Evolutionary conservation across 139 green algal species (phyloP).

Genomic region (Tetratostichococcus sp.): DNA sequence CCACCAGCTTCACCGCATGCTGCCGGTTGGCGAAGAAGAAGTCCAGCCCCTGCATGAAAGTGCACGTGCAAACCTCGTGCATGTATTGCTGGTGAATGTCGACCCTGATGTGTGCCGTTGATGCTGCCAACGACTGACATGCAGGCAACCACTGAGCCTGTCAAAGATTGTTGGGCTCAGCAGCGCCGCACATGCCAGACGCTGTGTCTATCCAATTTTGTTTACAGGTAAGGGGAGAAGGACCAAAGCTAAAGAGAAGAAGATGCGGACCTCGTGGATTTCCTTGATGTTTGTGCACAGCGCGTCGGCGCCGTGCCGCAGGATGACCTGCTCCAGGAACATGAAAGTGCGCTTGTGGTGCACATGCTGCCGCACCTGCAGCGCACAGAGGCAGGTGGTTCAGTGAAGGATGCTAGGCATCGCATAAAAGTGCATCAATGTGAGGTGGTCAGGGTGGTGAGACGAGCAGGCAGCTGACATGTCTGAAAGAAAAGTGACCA

Average conservation of each 20-base stretch:
- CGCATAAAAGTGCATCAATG: too few species aligned
- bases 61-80: background rate
- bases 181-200: too few species aligned
- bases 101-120: too few species aligned
- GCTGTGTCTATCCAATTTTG: too few species aligned
- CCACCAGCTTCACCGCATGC: conserved; percentile 89
- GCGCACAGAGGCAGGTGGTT: background rate
- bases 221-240: too few species aligned
- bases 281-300: conserved; percentile 76
- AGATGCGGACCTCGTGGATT: conserved; percentile 54
- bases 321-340: conserved; percentile 97
- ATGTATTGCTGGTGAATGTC: background rate
- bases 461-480: too few species aligned
- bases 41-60: conserved; percentile 70
- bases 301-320: conserved; percentile 84
- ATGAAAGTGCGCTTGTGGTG: conserved; percentile 98
- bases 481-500: too few species aligned
- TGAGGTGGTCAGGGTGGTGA: too few species aligned
- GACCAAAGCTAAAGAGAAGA: too few species aligned
- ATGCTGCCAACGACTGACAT: background rate
- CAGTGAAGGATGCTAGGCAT: too few species aligned
- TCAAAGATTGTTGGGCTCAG: too few species aligned
- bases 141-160: too few species aligned
- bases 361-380: conserved; percentile 90
- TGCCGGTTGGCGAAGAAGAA: conserved; percentile 89